Conservation (phyloP, 2,329 filamentous ascomycete genomes). For the Ceratocystis ficicola region DNA sequence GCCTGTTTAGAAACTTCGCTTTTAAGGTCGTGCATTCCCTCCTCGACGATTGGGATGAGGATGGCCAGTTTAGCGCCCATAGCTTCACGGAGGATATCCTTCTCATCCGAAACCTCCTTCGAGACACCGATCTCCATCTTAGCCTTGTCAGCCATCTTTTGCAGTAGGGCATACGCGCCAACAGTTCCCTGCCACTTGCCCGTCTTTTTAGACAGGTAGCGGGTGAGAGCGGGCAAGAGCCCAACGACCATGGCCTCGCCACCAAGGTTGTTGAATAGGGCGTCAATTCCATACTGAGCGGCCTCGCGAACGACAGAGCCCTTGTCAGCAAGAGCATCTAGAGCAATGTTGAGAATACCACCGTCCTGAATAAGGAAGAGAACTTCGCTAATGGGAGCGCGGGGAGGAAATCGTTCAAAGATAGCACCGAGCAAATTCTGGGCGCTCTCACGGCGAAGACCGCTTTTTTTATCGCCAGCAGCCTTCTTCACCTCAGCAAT, state of each 20-base stretch:
- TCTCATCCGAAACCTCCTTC: conserved; percentile 72
- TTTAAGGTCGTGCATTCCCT: conserved; percentile 95
- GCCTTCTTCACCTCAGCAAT: conserved; percentile 54
- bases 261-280: conserved; percentile 66
- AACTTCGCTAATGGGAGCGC: conserved; percentile 67
- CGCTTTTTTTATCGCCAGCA: conserved; percentile 86
- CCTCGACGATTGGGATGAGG: conserved; percentile 82
- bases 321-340: conserved; percentile 86
- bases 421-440: conserved; percentile 92
- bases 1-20: conserved; percentile 77
- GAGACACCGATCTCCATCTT: conserved; percentile 67
- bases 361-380: conserved; percentile 73
- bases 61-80: conserved; percentile 81
- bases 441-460: conserved; percentile 70
- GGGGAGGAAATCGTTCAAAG: conserved; percentile 74
- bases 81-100: conserved; percentile 77
- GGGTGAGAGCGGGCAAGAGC: conserved; percentile 60
- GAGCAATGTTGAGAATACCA: conserved; percentile 55
- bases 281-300: conserved; percentile 86
- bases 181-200: conserved; percentile 97
- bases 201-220: conserved; percentile 69
- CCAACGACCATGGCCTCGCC: conserved; percentile 74
- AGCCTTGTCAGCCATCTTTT: conserved; percentile 90
- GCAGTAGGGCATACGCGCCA: conserved; percentile 70
- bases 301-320: conserved; percentile 77